These are phyloP conservation scores for Barnettozyma californica DNA, from an alignment of 805 yeast genomes.

Conservation along the genomic window DNA sequence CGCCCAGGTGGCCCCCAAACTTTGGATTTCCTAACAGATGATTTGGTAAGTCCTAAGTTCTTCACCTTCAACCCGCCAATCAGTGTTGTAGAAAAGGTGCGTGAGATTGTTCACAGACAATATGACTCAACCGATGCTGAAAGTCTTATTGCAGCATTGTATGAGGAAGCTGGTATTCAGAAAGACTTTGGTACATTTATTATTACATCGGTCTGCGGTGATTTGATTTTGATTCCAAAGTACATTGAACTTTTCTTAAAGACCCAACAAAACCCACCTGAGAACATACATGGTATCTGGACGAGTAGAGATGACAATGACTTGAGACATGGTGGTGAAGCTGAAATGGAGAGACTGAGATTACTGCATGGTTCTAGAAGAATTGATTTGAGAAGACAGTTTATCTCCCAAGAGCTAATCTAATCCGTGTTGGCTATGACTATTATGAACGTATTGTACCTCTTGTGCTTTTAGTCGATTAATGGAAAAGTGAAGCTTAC, in stretches of 20 bases:
- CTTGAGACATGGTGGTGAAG: conserved; percentile 30
- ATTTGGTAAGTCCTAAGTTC: conserved; percentile 31
- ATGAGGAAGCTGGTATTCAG: conserved; percentile 37
- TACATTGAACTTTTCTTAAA: conserved; percentile 36
- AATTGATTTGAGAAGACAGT: conserved; percentile 36
- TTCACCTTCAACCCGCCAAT: conserved; percentile 29
- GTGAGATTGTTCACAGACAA: conserved; percentile 35
- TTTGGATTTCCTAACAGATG: conserved; percentile 32
- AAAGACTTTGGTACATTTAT: conserved; percentile 38
- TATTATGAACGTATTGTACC: not conserved
- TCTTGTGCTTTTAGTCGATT: no score
- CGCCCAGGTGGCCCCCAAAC: conserved; percentile 10
- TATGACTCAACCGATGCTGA: conserved; percentile 40
- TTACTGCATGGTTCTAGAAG: conserved; percentile 37
- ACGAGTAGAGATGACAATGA: conserved; percentile 38
- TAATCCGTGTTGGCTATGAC: conserved; percentile 4
- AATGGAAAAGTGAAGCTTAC: no score
- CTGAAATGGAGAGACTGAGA: conserved; percentile 28
- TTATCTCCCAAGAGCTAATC: conserved; percentile 32
- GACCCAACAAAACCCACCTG: conserved; percentile 38
- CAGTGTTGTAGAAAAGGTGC: conserved; percentile 30
- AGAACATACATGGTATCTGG: conserved; percentile 41
- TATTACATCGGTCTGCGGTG: conserved; percentile 40
- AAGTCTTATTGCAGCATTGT: conserved; percentile 34
- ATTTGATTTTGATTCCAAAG: conserved; percentile 36